A percentile compares a stretch with the other conserved stretches of the same genome.
Conservation (phyloP, 257 asterid species). For the Fraxinus quadrangulata region DNA sequence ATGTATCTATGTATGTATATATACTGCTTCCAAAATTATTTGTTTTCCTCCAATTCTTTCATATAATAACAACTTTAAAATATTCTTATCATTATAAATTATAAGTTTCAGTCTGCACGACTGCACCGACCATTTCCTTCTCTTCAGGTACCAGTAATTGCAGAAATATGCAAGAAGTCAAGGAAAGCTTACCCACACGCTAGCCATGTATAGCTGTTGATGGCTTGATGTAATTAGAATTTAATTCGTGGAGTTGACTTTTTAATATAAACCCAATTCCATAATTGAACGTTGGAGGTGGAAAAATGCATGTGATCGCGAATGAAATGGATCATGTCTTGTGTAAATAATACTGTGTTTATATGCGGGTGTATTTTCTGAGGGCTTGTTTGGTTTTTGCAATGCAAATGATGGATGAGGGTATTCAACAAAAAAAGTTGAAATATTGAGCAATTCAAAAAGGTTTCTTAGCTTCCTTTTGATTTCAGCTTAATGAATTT, state of each 20-base stretch:
- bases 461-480: too few species aligned
- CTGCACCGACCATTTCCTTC: constrained; percentile 44
- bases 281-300: constrained; percentile 15
- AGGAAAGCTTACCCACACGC: not conserved
- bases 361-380: not conserved
- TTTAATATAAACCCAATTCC: not conserved
- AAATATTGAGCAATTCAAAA: too few species aligned
- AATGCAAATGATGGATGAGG: too few species aligned
- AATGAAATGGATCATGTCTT: constrained; percentile 32
- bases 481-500: too few species aligned
- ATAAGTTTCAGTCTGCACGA: constrained; percentile 21
- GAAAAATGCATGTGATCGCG: constrained; percentile 33
- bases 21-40: not conserved
- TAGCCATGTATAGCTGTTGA: not conserved
- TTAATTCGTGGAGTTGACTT: not conserved
- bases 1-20: not conserved
- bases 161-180: constrained; percentile 18
- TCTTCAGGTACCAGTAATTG: constrained; percentile 28
- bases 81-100: constrained; percentile 7
- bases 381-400: too few species aligned
- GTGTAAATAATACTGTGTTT: not conserved
- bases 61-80: not conserved
- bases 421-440: too few species aligned
- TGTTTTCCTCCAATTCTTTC: not conserved
- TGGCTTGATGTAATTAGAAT: not conserved